Conservation (phyloP, 345 rosid species). For the Pelargonium nanum region DNA sequence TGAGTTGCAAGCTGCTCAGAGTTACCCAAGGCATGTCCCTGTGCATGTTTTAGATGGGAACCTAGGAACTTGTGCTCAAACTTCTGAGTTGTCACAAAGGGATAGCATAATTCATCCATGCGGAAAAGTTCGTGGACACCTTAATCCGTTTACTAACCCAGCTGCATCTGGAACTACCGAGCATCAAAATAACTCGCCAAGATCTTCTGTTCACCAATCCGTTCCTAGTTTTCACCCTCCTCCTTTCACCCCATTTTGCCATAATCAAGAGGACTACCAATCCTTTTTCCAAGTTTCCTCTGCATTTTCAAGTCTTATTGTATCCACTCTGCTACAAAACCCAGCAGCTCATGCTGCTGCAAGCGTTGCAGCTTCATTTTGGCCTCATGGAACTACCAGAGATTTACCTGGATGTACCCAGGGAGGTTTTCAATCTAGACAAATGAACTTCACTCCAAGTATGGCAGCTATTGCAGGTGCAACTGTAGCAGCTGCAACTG, state of each 20-base stretch:
- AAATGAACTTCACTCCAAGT: conserved; percentile 45
- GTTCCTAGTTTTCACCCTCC: conserved; percentile 48
- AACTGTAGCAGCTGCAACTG: conserved; percentile 91
- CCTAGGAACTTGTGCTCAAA: conserved; percentile 31
- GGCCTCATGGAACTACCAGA: conserved; percentile 53
- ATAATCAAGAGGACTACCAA: conserved; percentile 52
- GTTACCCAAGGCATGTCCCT: conserved; percentile 61
- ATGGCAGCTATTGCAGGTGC: conserved; percentile 77
- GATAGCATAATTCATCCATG: conserved; percentile 37
- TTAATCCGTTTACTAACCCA: conserved; percentile 31
- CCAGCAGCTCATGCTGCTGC: conserved; percentile 87
- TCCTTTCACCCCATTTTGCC: conserved; percentile 31
- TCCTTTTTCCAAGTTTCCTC: conserved; percentile 69
- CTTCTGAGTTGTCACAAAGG: conserved; percentile 34
- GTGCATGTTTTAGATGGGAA: conserved; percentile 56
- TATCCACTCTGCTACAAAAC: conserved; percentile 64
- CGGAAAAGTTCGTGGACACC: conserved; percentile 35
- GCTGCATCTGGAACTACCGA: conserved; percentile 50
- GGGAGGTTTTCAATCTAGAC: conserved; percentile 32
- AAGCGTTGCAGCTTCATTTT: conserved; percentile 63
- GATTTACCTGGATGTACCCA: conserved; percentile 36
- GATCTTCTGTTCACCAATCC: conserved; percentile 30
- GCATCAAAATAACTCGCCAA: conserved; percentile 29
- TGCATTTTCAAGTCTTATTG: conserved; percentile 58
- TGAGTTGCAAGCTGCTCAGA: conserved; percentile 42